Conservation (phyloP, 371 early-diverging fungal species). For the Syncephalastrum racemosum region DNA sequence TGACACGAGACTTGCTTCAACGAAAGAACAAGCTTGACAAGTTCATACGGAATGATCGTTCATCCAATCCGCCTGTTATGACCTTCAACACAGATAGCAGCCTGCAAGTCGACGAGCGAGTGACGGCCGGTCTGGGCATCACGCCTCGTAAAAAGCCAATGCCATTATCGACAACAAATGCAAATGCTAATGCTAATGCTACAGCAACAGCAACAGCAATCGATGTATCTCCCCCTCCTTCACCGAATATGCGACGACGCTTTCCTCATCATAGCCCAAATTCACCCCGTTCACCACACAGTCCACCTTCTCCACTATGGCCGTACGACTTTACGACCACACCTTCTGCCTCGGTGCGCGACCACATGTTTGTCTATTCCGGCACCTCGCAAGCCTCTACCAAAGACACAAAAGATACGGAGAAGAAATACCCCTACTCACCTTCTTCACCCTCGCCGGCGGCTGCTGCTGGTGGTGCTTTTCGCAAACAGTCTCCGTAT, state of each 20-base stretch:
- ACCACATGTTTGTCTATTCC: too few relatives aligned
- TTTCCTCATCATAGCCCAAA: too few relatives aligned
- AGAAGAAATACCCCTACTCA: conserved; percentile 1
- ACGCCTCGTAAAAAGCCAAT: conserved; percentile 6
- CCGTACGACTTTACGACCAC: too few relatives aligned
- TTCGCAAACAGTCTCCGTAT: background rate
- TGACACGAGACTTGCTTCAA: conserved; percentile 43
- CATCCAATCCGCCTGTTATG: conserved; percentile 8
- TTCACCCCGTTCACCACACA: too few relatives aligned
- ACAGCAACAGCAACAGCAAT: background rate
- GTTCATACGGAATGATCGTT: conserved; percentile 19
- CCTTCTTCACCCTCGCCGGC: conserved; percentile 2
- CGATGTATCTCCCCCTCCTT: conserved; percentile 3
- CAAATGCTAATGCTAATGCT: too few relatives aligned
- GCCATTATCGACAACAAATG: conserved; percentile 2
- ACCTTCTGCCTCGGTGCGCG: too few relatives aligned
- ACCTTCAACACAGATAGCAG: conserved; percentile 12
- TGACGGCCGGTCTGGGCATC: conserved; percentile 41
- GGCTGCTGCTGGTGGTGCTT: too few relatives aligned
- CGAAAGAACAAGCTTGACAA: conserved; percentile 45
- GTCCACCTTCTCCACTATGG: too few relatives aligned
- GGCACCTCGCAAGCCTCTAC: conserved; percentile 7
- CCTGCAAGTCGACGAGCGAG: conserved; percentile 28
- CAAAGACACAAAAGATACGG: background rate
- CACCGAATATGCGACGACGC: conserved; percentile 1